These are phyloP conservation scores for Peronospora farinosa DNA, from an alignment of 352 stramenopile genomes.

Conservation along the genomic window DNA sequence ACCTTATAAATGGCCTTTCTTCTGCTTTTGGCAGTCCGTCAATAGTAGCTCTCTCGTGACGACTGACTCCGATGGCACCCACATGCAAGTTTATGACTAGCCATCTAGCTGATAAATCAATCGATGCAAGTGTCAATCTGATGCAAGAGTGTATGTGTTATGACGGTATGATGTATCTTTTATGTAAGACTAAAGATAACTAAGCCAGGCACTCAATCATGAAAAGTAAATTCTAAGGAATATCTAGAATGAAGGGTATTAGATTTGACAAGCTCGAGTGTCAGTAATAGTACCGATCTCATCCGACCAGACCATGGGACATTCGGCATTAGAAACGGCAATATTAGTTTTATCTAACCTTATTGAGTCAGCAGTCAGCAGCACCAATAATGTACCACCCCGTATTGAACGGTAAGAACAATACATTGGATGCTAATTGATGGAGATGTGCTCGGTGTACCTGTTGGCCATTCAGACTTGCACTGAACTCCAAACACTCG, in stretches of 20 bases:
- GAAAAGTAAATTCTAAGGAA: not conserved
- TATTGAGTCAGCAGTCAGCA: not conserved
- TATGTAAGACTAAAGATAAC: too few relatives aligned
- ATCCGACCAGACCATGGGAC: not conserved
- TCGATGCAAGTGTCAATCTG: too few relatives aligned
- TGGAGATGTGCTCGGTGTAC: not conserved
- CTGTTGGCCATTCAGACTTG: not conserved
- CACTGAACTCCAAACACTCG: slow-evolving; percentile 8
- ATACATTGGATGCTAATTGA: not conserved
- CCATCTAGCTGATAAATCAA: too few relatives aligned
- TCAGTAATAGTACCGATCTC: not conserved
- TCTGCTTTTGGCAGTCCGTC: too few relatives aligned
- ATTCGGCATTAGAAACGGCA: not conserved
- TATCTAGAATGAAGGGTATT: not conserved
- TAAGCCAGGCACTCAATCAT: too few relatives aligned
- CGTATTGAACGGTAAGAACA: not conserved
- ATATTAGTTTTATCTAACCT: not conserved
- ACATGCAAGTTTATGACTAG: too few relatives aligned
- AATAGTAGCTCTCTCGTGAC: too few relatives aligned
- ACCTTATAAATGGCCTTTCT: too few relatives aligned
- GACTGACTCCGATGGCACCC: too few relatives aligned
- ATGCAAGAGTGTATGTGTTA: too few relatives aligned
- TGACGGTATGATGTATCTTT: too few relatives aligned
- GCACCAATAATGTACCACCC: not conserved
- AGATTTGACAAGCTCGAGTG: not conserved